These are phyloP conservation scores for Pouteria campechiana DNA, from an alignment of 179 eudicot genomes.

Conservation along the genomic window DNA sequence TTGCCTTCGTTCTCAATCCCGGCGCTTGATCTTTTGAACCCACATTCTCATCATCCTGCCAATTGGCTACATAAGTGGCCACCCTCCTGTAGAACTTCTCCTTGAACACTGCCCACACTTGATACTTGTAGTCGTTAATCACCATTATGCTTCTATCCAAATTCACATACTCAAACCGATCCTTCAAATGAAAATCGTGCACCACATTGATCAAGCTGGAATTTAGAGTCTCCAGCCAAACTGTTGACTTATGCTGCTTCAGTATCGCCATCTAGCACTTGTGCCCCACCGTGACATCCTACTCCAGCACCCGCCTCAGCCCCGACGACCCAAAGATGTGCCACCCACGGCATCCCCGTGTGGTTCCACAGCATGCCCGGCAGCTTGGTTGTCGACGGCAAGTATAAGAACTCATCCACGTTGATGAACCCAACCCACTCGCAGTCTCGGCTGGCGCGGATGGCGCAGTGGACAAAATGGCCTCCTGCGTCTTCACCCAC, in stretches of 20 bases:
- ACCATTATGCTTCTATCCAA: conserved; percentile 21
- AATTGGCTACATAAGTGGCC: conserved; percentile 88
- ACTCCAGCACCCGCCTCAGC: conserved; percentile 7
- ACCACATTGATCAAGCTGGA: conserved; percentile 42
- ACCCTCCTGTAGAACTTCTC: conserved; percentile 77
- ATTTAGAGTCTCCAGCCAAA: conserved; percentile 35
- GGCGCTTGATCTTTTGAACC: conserved; percentile 87
- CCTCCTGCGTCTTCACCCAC: conserved; percentile 64
- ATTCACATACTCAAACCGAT: conserved; percentile 29
- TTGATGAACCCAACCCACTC: conserved; percentile 52
- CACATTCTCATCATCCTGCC: conserved; percentile 66
- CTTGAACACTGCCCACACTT: conserved; percentile 76
- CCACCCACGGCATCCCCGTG: too few species aligned
- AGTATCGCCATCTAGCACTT: conserved; percentile 26
- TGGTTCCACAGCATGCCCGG: conserved; percentile 7
- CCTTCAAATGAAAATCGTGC: conserved; percentile 67
- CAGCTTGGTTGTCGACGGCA: conserved; percentile 14
- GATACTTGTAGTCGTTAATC: conserved; percentile 89
- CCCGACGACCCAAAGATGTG: conserved; percentile 54
- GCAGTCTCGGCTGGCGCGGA: conserved; percentile 39
- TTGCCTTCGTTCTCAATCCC: conserved; percentile 75
- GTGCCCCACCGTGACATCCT: conserved; percentile 47
- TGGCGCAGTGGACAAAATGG: conserved; percentile 48
- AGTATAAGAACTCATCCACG: conserved; percentile 48
- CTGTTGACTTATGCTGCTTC: conserved; percentile 57